These are phyloP conservation scores for Echinosophora koreensis DNA, from an alignment of 306 rosid genomes.

Conservation along the genomic window DNA sequence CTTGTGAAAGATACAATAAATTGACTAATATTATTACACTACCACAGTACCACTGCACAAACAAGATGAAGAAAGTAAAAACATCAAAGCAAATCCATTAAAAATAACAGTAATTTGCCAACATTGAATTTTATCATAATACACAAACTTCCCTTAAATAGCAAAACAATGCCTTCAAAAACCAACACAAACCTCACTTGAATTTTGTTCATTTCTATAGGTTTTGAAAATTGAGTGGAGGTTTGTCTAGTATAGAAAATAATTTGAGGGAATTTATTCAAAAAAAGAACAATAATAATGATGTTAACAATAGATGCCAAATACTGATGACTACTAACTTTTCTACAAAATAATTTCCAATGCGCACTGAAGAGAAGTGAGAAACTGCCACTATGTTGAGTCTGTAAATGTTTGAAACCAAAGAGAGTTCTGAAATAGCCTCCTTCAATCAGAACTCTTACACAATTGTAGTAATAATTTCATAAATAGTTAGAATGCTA, in stretches of 20 bases:
- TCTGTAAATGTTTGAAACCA: neutral
- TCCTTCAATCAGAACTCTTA: neutral
- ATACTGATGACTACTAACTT: neutral
- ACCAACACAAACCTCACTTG: neutral
- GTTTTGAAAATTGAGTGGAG: neutral
- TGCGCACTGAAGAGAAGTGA: neutral
- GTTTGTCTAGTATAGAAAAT: neutral
- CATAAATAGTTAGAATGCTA: neutral
- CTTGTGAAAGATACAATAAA: conserved; percentile 10
- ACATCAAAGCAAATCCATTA: neutral
- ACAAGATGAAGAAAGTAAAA: conserved; percentile 13
- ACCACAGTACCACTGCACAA: neutral
- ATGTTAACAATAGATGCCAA: neutral
- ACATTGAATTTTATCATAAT: neutral
- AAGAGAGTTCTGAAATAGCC: neutral
- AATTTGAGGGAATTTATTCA: neutral
- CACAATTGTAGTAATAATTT: neutral
- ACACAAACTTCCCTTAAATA: neutral
- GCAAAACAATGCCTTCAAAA: neutral
- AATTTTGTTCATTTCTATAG: neutral
- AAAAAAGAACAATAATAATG: neutral
- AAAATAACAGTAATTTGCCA: conserved; percentile 8
- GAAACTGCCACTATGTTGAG: neutral
- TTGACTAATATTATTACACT: neutral
- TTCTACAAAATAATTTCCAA: neutral